Evolutionary conservation across 495 filamentous ascomycete genomes (phyloP).

Genomic region (Neurospora cerealis): DNA sequence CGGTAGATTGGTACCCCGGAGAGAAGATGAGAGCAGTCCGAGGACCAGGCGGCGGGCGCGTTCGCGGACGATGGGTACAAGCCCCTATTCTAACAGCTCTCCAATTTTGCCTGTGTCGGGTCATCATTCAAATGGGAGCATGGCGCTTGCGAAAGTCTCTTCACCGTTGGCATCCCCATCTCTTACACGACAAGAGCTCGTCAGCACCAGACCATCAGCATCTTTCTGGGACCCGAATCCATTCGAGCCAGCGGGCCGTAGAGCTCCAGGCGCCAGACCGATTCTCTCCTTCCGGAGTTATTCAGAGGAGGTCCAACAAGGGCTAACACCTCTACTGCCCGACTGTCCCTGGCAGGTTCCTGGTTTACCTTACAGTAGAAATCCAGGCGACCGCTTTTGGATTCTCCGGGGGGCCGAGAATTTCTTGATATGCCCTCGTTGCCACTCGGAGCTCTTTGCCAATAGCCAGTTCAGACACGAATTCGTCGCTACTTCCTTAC

Average conservation of each 20-base stretch:
- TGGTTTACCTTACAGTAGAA: constrained; percentile 1
- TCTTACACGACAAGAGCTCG: constrained; percentile 8
- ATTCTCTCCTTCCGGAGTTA: constrained; percentile 25
- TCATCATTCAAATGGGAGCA: constrained; percentile 4
- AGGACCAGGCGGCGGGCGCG: constrained; percentile 9
- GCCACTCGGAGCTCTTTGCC: constrained; percentile 29
- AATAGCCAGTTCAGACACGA: constrained; percentile 27
- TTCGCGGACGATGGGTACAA: constrained; percentile 15
- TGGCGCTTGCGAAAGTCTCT: constrained; percentile 14
- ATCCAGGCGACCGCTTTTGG: constrained; percentile 27
- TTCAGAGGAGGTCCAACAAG: constrained; percentile 22
- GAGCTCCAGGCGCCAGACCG: constrained; percentile 7
- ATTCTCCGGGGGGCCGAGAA: constrained; percentile 32
- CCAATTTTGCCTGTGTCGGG: background rate
- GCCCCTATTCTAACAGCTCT: constrained; percentile 7
- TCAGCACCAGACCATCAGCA: constrained; percentile 11
- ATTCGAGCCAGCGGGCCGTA: constrained; percentile 16
- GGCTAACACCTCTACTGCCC: constrained; percentile 22
- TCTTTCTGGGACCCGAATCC: constrained; percentile 20
- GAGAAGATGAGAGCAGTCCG: constrained; percentile 6
- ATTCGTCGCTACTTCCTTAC: constrained; percentile 27
- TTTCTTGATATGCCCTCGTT: constrained; percentile 37
- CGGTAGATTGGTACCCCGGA: constrained; percentile 14
- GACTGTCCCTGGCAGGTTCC: constrained; percentile 29
- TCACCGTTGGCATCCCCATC: constrained; percentile 10